phyloP scores from a whole-genome alignment of 1,284 basidiomycete species.

The Pulchroboletus neoregius region DNA sequence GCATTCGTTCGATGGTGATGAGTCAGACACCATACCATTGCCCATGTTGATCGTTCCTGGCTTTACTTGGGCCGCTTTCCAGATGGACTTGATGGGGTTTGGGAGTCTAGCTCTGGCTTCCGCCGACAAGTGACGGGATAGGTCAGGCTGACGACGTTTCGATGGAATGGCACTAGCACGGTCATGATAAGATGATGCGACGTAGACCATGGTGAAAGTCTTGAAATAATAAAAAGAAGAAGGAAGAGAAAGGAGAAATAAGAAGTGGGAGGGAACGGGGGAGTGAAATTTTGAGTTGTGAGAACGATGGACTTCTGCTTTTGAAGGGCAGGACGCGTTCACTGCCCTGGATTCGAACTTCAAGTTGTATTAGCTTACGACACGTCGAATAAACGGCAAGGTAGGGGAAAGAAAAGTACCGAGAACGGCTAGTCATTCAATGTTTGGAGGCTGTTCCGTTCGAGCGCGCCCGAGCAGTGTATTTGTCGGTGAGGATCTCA shows the following conservation, averaged over 20 bases:
- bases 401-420: not conserved
- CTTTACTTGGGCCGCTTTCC: slow-evolving; percentile 34
- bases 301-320: not conserved
- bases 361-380: too few relatives aligned
- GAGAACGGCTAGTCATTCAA: slow-evolving; percentile 1
- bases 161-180: slow-evolving; percentile 7
- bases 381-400: too few relatives aligned
- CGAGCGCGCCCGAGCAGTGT: not conserved
- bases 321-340: slow-evolving; percentile 15
- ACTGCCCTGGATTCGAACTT: slow-evolving; percentile 2
- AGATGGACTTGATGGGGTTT: slow-evolving; percentile 33
- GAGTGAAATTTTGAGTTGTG: not conserved
- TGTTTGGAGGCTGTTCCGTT: not conserved
- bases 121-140: slow-evolving; percentile 30
- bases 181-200: slow-evolving; percentile 18
- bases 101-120: slow-evolving; percentile 32
- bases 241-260: not conserved
- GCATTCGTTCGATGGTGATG: not conserved
- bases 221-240: not conserved
- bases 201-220: slow-evolving; percentile 25
- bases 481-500: not conserved
- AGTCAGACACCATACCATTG: slow-evolving; percentile 20
- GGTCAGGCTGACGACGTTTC: slow-evolving; percentile 30
- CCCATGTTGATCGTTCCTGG: slow-evolving; percentile 36
- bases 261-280: not conserved